Evolutionary conservation across 352 stramenopile species (phyloP).

Genomic region (Nothophytophthora sp.): DNA sequence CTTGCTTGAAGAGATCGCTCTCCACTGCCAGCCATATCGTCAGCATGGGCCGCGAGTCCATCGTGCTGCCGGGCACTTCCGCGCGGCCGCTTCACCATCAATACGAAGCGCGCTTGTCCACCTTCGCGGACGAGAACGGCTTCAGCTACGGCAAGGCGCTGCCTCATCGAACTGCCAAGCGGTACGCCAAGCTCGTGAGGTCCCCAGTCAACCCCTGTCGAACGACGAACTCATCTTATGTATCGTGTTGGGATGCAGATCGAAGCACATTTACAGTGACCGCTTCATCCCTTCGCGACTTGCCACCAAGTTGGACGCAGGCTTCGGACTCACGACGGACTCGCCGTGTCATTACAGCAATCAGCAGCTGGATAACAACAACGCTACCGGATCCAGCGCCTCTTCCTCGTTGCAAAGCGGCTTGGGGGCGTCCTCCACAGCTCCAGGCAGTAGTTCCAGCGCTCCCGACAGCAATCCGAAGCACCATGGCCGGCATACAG

Average conservation of each 20-base stretch:
- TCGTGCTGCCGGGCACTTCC: slow-evolving; percentile 10
- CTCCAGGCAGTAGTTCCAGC: neutral
- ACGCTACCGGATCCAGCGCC: slow-evolving; percentile 1
- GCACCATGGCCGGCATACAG: slow-evolving; percentile 4
- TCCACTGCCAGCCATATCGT: slow-evolving; percentile 5
- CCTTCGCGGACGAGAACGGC: slow-evolving; percentile 34
- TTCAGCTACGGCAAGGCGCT: slow-evolving; percentile 27
- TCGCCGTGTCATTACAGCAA: slow-evolving; percentile 34
- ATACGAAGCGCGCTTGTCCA: slow-evolving; percentile 46
- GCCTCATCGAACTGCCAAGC: slow-evolving; percentile 53
- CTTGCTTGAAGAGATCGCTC: slow-evolving; percentile 24
- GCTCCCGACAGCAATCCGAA: slow-evolving; percentile 19
- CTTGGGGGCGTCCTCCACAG: slow-evolving; percentile 1
- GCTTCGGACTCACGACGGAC: slow-evolving; percentile 62
- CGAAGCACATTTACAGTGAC: slow-evolving; percentile 88
- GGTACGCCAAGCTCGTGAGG: slow-evolving; percentile 20
- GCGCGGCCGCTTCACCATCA: slow-evolving; percentile 48
- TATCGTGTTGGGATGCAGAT: slow-evolving; percentile 23
- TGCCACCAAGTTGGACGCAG: slow-evolving; percentile 74
- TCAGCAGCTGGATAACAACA: slow-evolving; percentile 21
- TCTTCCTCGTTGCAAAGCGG: neutral
- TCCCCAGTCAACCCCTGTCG: neutral
- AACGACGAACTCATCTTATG: neutral
- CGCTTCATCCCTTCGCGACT: slow-evolving; percentile 83
- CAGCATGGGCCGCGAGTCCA: slow-evolving; percentile 17